Conservation (phyloP, 148 eudicot species). For the Heliosperma pusillum region DNA sequence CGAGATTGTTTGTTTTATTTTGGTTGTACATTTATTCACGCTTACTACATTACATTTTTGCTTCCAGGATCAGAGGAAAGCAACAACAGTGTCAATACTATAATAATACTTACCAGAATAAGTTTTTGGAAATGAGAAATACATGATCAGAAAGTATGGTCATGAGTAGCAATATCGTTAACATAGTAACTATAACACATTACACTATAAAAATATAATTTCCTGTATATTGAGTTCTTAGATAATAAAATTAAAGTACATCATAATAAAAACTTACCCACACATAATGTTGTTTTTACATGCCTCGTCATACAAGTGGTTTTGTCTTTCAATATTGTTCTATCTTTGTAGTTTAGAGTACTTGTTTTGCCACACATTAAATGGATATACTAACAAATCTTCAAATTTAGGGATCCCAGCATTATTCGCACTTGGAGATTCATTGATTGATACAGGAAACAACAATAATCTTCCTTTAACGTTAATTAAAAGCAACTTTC, state of each 20-base stretch:
- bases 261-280: too few relatives aligned
- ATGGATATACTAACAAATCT: neutral
- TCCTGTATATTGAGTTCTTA: neutral
- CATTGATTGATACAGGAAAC: constrained; percentile 31
- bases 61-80: neutral
- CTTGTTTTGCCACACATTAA: neutral
- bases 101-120: neutral
- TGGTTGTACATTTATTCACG: too few relatives aligned
- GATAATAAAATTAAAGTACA: too few relatives aligned
- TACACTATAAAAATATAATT: neutral
- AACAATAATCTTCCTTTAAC: constrained; percentile 23
- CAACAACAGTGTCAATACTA: neutral
- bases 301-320: neutral
- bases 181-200: neutral
- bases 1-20: too few relatives aligned
- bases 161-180: neutral
- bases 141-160: neutral
- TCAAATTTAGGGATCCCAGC: constrained; percentile 13
- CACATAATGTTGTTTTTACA: neutral
- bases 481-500: constrained; percentile 20
- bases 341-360: neutral
- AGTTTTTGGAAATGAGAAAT: neutral
- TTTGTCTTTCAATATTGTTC: neutral
- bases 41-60: too few relatives aligned
- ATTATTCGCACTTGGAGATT: constrained; percentile 27